phyloP scores from a whole-genome alignment of 1,284 basidiomycete species.

The Mycena sp. region DNA sequence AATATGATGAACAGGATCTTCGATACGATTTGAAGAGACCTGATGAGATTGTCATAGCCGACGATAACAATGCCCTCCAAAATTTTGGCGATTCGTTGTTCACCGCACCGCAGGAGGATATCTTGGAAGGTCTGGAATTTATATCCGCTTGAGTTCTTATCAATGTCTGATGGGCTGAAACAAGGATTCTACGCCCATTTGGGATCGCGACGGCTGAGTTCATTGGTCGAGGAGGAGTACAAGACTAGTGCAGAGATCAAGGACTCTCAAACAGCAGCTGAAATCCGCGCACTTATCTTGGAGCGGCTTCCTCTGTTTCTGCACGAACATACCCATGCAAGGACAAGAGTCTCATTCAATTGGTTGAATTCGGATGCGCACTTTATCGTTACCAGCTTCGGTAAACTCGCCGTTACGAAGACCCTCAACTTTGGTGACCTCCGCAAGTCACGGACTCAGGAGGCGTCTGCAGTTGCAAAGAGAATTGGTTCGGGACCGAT shows the following conservation, averaged over 20 bases:
- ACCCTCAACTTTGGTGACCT: slow-evolving; percentile 61
- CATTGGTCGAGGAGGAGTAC: slow-evolving; percentile 81
- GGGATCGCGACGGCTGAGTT: slow-evolving; percentile 77
- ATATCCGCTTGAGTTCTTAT: background rate
- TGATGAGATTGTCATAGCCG: slow-evolving; percentile 78
- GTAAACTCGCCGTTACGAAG: slow-evolving; percentile 70
- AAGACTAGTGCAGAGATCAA: slow-evolving; percentile 64
- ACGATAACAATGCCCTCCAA: slow-evolving; percentile 81
- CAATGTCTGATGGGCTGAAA: background rate
- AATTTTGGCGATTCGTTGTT: slow-evolving; percentile 83
- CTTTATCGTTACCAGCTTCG: slow-evolving; percentile 77
- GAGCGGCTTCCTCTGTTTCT: slow-evolving; percentile 93
- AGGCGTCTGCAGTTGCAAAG: slow-evolving; percentile 81
- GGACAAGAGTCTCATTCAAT: slow-evolving; percentile 71
- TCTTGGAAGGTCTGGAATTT: slow-evolving; percentile 70
- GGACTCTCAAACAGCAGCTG: slow-evolving; percentile 56
- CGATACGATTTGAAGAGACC: slow-evolving; percentile 71
- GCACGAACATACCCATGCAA: slow-evolving; percentile 84
- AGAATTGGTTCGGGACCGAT: slow-evolving; percentile 68
- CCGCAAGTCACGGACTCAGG: slow-evolving; percentile 62
- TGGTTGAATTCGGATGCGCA: slow-evolving; percentile 80
- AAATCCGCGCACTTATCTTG: slow-evolving; percentile 73
- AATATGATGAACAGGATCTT: slow-evolving; percentile 76
- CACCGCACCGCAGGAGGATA: slow-evolving; percentile 91
- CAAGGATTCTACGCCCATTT: slow-evolving; percentile 73